phyloP scores from a whole-genome alignment of 495 filamentous ascomycete species.

The Parathielavia appendiculata region DNA sequence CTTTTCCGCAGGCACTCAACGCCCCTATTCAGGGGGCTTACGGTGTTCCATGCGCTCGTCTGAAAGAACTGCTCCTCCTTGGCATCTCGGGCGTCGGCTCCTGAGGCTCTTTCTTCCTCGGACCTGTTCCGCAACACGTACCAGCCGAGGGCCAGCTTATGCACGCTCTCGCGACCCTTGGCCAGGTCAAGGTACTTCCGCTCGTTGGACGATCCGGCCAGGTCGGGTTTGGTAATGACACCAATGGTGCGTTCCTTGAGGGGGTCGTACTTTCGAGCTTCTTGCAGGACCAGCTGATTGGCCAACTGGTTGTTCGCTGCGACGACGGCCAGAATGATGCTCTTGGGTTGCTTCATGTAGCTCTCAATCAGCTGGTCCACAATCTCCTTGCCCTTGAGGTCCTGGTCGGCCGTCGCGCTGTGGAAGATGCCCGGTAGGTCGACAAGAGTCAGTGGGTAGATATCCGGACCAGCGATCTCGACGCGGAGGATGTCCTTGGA shows the following conservation, averaged over 20 bases:
- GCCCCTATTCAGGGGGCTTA: slow-evolving; percentile 27
- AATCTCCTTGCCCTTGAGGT: slow-evolving; percentile 39
- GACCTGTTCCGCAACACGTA: slow-evolving; percentile 60
- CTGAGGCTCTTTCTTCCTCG: slow-evolving; percentile 36
- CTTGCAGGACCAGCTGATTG: slow-evolving; percentile 45
- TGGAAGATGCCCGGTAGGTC: slow-evolving; percentile 61
- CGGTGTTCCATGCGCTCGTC: slow-evolving; percentile 34
- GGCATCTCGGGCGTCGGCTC: slow-evolving; percentile 31
- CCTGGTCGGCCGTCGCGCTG: slow-evolving; percentile 40
- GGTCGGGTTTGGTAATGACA: slow-evolving; percentile 42
- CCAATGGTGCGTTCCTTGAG: slow-evolving; percentile 50
- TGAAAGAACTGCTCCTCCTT: slow-evolving; percentile 42
- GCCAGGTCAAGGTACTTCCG: slow-evolving; percentile 15
- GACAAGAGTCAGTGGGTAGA: slow-evolving; percentile 60
- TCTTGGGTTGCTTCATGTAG: slow-evolving; percentile 55
- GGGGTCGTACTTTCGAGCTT: slow-evolving; percentile 41
- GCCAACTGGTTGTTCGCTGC: slow-evolving; percentile 48
- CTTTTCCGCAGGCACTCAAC: slow-evolving; percentile 30
- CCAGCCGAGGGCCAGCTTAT: slow-evolving; percentile 45
- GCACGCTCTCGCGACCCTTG: slow-evolving; percentile 15
- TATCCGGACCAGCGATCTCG: slow-evolving; percentile 54
- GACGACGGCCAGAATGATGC: slow-evolving; percentile 55
- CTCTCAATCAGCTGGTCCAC: slow-evolving; percentile 48
- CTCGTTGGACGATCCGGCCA: slow-evolving; percentile 14
- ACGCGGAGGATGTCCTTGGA: slow-evolving; percentile 59